Percentiles rank a stretch among this genome's conserved stretches.
These are phyloP conservation scores for Chytriomyces confervae DNA, from an alignment of 192 early-diverging fungal species.

Conservation along the genomic window DNA sequence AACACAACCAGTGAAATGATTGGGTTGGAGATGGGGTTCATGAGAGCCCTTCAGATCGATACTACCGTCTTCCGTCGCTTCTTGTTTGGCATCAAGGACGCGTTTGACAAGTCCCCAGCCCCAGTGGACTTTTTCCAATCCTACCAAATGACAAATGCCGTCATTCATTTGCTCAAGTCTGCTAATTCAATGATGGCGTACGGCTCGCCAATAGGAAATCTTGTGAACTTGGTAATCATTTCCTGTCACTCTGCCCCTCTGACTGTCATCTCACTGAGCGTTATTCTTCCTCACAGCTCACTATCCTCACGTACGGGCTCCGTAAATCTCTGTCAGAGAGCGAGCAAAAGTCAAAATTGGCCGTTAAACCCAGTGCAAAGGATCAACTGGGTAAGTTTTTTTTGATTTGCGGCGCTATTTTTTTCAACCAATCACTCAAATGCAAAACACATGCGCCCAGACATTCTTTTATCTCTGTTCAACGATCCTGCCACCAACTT, in stretches of 20 bases:
- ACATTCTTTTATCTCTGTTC: constrained; percentile 17
- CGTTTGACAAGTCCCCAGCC: constrained; percentile 31
- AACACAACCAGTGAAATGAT: constrained; percentile 22
- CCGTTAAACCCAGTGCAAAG: too few species aligned
- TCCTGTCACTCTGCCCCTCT: too few species aligned
- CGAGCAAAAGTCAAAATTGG: too few species aligned
- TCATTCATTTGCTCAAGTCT: constrained; percentile 14
- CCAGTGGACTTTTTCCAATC: constrained; percentile 24
- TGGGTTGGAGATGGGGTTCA: constrained; percentile 11
- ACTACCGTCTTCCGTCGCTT: constrained; percentile 25
- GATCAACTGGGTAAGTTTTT: too few species aligned
- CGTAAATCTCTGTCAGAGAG: too few species aligned
- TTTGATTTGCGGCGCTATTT: too few species aligned
- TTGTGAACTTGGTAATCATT: too few species aligned
- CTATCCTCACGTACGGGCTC: background rate
- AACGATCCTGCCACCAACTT: constrained; percentile 32
- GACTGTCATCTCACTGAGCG: too few species aligned
- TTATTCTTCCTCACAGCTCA: background rate
- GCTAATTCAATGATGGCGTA: too few species aligned
- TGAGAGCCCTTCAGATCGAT: constrained; percentile 16
- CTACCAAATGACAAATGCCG: constrained; percentile 10
- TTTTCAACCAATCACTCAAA: too few species aligned
- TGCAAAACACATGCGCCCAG: too few species aligned
- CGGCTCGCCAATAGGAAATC: too few species aligned
- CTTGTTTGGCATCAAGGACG: constrained; percentile 36